Evolutionary conservation across 2,329 filamentous ascomycete genomes (phyloP), one percentile per base, ranked within the genome.

Genomic region (Scortechinia acanthostroma): DNA sequence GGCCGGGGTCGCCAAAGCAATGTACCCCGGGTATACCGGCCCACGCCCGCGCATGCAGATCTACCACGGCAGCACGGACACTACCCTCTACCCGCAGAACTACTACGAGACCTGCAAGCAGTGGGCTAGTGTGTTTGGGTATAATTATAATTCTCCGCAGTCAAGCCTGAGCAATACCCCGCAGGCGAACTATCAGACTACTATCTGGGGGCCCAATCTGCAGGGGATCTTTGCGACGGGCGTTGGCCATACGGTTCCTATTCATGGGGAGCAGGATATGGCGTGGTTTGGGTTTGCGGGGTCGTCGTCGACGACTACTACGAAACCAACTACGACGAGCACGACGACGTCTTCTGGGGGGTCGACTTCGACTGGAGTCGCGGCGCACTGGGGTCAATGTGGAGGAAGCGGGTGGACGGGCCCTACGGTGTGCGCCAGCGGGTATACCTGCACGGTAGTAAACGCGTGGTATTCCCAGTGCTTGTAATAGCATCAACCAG

Each of bases 111-210:
- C 61, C 15, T 50, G 71, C 45, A 70, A 71, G 55, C 61, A 71
- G 50, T 71, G 68, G 69, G 64, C 64, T 15, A 62, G 67, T 37
- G 70, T 77, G 4, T 59, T 69, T 19, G 66, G 66, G 6, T 52
- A 54, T 47, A n/a, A 30, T 30, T n/a, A 13, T n/a, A 30, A n/a
- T 30, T 42, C 52, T 33, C 56, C 64, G 1, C 52, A 52, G 2
- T 53, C 51, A 22, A 58, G 57, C 1, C 48, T 53, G 10, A 49
- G 53, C n/a, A 63, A 67, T 48, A 54, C 46, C 10, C 66, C 65
- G 10, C 56, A 61, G 45, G 53, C 51, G 22, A 61, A 60, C 17
- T 70, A 67, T 50, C 61, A 60, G 22, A 68, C 58, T 4, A 61
- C 60, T 37, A 57, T 63, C 3, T 70, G 64, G 48, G 66, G 66